Evolutionary conservation across 192 early-diverging fungal genomes (phyloP).

Genomic region (Mortierella claussenii): DNA sequence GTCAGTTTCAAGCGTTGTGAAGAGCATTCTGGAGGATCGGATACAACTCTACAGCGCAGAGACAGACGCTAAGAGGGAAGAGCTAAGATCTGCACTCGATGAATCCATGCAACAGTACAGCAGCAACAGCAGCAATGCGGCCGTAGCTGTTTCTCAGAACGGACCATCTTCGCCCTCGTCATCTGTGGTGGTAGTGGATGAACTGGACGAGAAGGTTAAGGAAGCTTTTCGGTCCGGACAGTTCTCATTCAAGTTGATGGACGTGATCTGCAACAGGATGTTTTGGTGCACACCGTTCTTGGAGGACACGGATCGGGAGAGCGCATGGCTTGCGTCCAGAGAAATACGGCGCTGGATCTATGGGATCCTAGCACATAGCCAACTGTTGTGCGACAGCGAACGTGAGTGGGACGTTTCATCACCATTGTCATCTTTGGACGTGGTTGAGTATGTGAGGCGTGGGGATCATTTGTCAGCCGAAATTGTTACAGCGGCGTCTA

Average conservation of each 20-base stretch:
- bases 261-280: constrained; percentile 44
- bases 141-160: background rate
- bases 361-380: constrained; percentile 22
- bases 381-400: background rate
- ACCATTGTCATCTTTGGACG: background rate
- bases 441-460: constrained; percentile 57
- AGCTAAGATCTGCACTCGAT: constrained; percentile 21
- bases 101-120: constrained; percentile 43
- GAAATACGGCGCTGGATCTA: constrained; percentile 58
- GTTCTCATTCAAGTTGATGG: constrained; percentile 57
- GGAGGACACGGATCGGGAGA: constrained; percentile 56
- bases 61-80: constrained; percentile 13
- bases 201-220: constrained; percentile 10
- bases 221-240: constrained; percentile 36
- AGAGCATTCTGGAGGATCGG: constrained; percentile 33
- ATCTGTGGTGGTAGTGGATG: too few species aligned
- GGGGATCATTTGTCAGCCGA: constrained; percentile 55
- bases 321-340: constrained; percentile 52
- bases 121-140: background rate
- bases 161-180: background rate
- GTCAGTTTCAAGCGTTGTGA: constrained; percentile 2
- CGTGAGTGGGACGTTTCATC: background rate
- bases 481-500: constrained; percentile 26
- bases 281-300: constrained; percentile 63
- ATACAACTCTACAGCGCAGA: constrained; percentile 15